phyloP scores from a whole-genome alignment of 768 basidiomycete genomes.

The Leccinum truebloodii region DNA sequence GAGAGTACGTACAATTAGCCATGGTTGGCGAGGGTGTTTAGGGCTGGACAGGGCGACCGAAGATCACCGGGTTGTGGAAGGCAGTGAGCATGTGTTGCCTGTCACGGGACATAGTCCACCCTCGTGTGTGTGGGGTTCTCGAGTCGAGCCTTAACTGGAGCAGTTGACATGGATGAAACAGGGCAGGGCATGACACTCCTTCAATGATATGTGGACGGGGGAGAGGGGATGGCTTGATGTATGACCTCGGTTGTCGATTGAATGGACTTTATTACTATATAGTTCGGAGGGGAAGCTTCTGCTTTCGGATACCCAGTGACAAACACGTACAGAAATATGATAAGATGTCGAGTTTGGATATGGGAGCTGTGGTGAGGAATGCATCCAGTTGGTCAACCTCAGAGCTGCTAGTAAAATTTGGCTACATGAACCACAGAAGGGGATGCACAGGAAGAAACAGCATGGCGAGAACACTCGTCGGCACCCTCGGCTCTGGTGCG shows the following conservation, averaged over 20 bases:
- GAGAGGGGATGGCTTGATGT: not conserved
- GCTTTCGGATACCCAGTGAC: not conserved
- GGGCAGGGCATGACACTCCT: slow-evolving; percentile 19
- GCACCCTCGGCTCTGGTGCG: no score
- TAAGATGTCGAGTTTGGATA: slow-evolving; percentile 15
- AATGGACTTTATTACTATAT: not conserved
- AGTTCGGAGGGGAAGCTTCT: not conserved
- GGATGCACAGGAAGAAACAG: slow-evolving; percentile 17
- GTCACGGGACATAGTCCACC: slow-evolving; percentile 43
- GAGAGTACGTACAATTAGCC: slow-evolving; percentile 62
- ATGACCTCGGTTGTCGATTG: not conserved
- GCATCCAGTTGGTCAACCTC: not conserved
- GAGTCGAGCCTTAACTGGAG: slow-evolving; percentile 8
- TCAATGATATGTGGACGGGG: not conserved
- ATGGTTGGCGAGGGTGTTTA: slow-evolving; percentile 76
- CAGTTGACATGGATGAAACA: slow-evolving; percentile 6
- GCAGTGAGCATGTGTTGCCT: slow-evolving; percentile 43
- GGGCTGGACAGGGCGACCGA: slow-evolving; percentile 70
- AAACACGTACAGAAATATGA: slow-evolving; percentile 17
- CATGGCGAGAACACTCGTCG: not conserved
- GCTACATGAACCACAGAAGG: not conserved
- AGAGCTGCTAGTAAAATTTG: not conserved
- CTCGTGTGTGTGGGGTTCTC: slow-evolving; percentile 20
- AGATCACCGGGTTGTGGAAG: slow-evolving; percentile 49
- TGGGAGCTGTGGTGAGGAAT: slow-evolving; percentile 9